These are phyloP conservation scores for Leptographium flavum DNA, from an alignment of 2,329 filamentous ascomycete genomes.

Conservation along the genomic window DNA sequence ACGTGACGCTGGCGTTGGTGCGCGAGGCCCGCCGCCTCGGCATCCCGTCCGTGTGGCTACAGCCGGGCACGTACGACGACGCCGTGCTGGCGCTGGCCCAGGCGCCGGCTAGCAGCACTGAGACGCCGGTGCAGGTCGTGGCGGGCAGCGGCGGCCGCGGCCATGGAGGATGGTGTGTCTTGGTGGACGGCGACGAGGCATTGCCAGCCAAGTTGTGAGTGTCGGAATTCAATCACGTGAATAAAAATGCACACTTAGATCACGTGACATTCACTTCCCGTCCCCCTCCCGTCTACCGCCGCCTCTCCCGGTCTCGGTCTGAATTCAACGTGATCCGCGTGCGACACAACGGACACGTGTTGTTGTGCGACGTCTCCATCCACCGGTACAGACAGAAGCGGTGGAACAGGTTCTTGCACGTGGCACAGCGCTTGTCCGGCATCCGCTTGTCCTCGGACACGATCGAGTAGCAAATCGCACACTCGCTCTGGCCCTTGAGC, in stretches of 20 bases:
- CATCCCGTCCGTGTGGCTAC: slow-evolving; percentile 68
- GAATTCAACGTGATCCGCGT: slow-evolving; percentile 58
- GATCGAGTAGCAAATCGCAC: slow-evolving; percentile 93
- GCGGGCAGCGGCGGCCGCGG: slow-evolving; percentile 49
- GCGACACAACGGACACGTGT: slow-evolving; percentile 82
- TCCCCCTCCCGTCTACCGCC: not conserved
- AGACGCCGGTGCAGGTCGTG: slow-evolving; percentile 52
- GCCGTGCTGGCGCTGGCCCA: slow-evolving; percentile 57
- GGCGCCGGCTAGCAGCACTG: slow-evolving; percentile 30
- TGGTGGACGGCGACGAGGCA: slow-evolving; percentile 66
- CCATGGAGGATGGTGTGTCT: slow-evolving; percentile 70
- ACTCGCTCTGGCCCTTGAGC: slow-evolving; percentile 86
- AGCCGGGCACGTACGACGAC: slow-evolving; percentile 78
- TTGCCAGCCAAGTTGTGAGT: slow-evolving; percentile 35
- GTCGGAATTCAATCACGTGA: no score
- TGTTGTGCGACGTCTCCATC: slow-evolving; percentile 89
- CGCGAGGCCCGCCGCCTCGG: slow-evolving; percentile 63
- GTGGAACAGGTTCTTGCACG: slow-evolving; percentile 92
- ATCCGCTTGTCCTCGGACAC: slow-evolving; percentile 78
- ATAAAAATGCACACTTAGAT: not conserved
- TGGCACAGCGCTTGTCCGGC: slow-evolving; percentile 81
- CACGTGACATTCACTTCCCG: not conserved
- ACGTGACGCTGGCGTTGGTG: slow-evolving; percentile 59
- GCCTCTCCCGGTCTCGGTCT: not conserved
- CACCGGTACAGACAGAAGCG: slow-evolving; percentile 83